Percentiles rank a stretch among this genome's conserved stretches.
These are phyloP conservation scores for Acer yangbiense DNA, from an alignment of 345 rosid species.

Conservation along the genomic window DNA sequence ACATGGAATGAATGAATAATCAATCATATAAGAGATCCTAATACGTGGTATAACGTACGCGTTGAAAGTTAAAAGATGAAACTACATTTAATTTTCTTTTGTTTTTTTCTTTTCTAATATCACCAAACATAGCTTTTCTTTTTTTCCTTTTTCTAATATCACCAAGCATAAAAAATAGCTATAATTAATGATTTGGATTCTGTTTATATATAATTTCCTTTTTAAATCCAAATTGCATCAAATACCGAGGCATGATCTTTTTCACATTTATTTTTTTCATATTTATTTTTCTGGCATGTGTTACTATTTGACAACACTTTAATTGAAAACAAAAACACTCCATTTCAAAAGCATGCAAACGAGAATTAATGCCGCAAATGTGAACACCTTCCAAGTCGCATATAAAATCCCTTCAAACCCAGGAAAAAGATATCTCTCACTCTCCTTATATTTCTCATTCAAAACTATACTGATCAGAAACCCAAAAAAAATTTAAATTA, in stretches of 20 bases:
- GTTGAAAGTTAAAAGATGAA: too few relatives aligned
- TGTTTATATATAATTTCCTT: background rate
- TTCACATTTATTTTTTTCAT: background rate
- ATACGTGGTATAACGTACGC: too few relatives aligned
- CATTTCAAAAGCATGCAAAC: constrained; percentile 22
- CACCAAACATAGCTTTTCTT: background rate
- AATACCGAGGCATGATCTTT: background rate
- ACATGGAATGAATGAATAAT: too few relatives aligned
- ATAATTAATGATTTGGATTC: background rate
- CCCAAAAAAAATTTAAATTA: too few relatives aligned
- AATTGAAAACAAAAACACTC: too few relatives aligned
- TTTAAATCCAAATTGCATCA: background rate
- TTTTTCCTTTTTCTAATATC: background rate
- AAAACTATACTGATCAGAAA: background rate
- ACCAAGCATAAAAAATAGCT: background rate
- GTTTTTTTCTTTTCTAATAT: background rate
- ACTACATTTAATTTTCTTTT: too few relatives aligned
- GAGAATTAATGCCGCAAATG: constrained; percentile 24
- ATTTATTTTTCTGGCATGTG: background rate
- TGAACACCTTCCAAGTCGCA: constrained; percentile 18
- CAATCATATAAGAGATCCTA: too few relatives aligned
- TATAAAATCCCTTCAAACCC: constrained; percentile 4
- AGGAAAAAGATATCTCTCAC: background rate
- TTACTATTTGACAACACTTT: background rate
- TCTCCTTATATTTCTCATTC: background rate